Percentiles rank a stretch among this genome's conserved stretches.
These are phyloP conservation scores for Solanum gracilifrons DNA, from an alignment of 257 asterid genomes.

Conservation along the genomic window DNA sequence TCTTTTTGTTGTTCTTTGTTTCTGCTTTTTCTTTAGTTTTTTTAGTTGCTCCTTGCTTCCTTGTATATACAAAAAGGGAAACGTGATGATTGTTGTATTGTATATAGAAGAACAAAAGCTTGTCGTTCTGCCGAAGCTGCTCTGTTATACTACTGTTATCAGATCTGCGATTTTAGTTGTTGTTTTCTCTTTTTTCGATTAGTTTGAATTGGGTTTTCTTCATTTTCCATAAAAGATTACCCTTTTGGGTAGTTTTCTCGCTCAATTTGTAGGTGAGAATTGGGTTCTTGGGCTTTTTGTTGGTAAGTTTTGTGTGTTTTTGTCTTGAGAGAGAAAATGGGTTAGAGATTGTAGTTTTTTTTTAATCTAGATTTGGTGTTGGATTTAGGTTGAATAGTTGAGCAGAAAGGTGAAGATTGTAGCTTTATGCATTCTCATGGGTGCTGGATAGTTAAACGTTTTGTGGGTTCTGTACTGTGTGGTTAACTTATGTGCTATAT, in stretches of 20 bases:
- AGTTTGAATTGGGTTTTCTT: constrained; percentile 14
- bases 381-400: not conserved
- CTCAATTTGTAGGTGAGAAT: not conserved
- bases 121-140: too few relatives aligned
- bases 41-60: too few relatives aligned
- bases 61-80: too few relatives aligned
- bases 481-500: too few relatives aligned
- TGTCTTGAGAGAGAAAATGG: constrained; percentile 9
- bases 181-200: not conserved
- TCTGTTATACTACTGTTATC: too few relatives aligned
- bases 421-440: not conserved
- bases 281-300: not conserved
- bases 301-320: not conserved
- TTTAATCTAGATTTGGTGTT: constrained; percentile 17
- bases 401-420: not conserved
- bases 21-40: too few relatives aligned
- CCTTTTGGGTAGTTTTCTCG: not conserved
- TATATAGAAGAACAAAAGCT: too few relatives aligned
- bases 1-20: too few relatives aligned
- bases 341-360: not conserved
- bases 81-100: too few relatives aligned
- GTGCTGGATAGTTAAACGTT: not conserved
- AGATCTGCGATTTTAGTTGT: not conserved
- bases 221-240: constrained; percentile 2
- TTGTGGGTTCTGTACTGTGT: not conserved